These are phyloP conservation scores for Candida rishiriensis DNA, from an alignment of 805 yeast genomes.

Conservation along the genomic window DNA sequence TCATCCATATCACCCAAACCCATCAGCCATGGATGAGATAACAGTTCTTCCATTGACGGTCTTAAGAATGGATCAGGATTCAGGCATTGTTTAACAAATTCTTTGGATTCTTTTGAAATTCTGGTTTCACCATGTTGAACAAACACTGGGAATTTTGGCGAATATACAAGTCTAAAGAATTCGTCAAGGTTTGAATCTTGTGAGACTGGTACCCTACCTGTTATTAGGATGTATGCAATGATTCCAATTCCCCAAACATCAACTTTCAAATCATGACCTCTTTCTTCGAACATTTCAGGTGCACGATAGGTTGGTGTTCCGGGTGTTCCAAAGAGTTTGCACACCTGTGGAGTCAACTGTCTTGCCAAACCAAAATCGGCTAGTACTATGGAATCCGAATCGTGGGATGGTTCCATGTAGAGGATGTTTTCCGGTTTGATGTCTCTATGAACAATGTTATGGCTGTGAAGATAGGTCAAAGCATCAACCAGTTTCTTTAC, in stretches of 20 bases:
- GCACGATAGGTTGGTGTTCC: conserved; percentile 94
- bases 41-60: conserved; percentile 56
- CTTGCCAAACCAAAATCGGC: conserved; percentile 95
- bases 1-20: conserved; percentile 61
- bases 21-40: conserved; percentile 72
- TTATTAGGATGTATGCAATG: conserved; percentile 13
- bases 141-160: conserved; percentile 6
- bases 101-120: conserved; percentile 66
- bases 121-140: conserved; percentile 3
- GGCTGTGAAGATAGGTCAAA: conserved; percentile 63
- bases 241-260: conserved; percentile 33
- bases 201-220: conserved; percentile 45
- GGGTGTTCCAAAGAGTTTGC: conserved; percentile 14
- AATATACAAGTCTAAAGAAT: conserved; percentile 4
- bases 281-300: conserved; percentile 71
- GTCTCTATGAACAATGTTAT: conserved; percentile 71
- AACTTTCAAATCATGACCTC: conserved; percentile 28
- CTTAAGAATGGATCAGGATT: conserved; percentile 57
- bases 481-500: conserved; percentile 71
- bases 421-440: conserved; percentile 71
- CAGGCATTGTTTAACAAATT: conserved; percentile 63
- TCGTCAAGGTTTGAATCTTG: conserved; percentile 7
- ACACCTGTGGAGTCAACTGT: conserved; percentile 32
- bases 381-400: conserved; percentile 62
- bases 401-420: conserved; percentile 41